Conservation (phyloP, 768 basidiomycete genomes). For the Lactarius vividus region DNA sequence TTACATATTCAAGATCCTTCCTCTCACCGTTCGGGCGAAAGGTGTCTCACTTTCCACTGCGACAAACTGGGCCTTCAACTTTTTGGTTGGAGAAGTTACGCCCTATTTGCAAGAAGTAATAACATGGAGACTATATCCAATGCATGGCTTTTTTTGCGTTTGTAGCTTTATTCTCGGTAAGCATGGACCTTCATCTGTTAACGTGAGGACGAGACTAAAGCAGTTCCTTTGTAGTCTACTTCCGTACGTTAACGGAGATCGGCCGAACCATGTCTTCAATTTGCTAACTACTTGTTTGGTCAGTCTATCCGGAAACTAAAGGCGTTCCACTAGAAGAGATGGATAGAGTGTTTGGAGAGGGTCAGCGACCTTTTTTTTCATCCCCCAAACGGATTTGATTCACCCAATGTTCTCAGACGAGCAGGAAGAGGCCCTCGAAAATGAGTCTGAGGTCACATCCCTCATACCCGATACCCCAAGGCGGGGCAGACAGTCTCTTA, state of each 20-base stretch:
- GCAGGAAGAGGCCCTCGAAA: slow-evolving; percentile 60
- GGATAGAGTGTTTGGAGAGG: slow-evolving; percentile 89
- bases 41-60: slow-evolving; percentile 95
- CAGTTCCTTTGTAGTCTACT: slow-evolving; percentile 54
- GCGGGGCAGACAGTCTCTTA: slow-evolving; percentile 39
- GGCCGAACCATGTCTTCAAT: not conserved
- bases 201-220: slow-evolving; percentile 14
- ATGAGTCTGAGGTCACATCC: slow-evolving; percentile 62
- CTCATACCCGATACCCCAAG: slow-evolving; percentile 44
- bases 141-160: slow-evolving; percentile 92
- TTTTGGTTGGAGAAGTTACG: slow-evolving; percentile 83
- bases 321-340: slow-evolving; percentile 88
- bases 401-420: slow-evolving; percentile 34
- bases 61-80: slow-evolving; percentile 84
- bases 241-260: slow-evolving; percentile 43
- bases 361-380: slow-evolving; percentile 36
- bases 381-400: not conserved
- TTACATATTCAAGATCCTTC: slow-evolving; percentile 68
- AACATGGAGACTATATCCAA: slow-evolving; percentile 88
- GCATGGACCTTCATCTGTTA: slow-evolving; percentile 27
- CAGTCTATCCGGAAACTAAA: slow-evolving; percentile 86
- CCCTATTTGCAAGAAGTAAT: slow-evolving; percentile 86
- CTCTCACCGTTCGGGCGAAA: slow-evolving; percentile 84
- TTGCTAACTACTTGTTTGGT: slow-evolving; percentile 3
- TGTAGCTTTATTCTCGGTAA: slow-evolving; percentile 80